Percentiles rank a stretch among this genome's conserved stretches.
Evolutionary conservation across 257 asterid genomes (phyloP).

Genomic region (Solanum appendiculatum): DNA sequence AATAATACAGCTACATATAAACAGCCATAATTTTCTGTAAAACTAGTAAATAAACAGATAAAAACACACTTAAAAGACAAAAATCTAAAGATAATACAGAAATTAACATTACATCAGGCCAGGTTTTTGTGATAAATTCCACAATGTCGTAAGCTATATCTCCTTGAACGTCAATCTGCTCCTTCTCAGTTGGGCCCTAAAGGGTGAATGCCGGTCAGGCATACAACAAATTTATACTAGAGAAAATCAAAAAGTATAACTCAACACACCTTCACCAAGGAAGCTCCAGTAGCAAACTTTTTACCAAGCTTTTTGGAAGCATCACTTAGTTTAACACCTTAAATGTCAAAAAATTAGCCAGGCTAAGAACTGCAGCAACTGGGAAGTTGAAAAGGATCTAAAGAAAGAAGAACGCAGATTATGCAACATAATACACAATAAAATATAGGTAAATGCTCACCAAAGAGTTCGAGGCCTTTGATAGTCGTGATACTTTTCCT

Average conservation of each 20-base stretch:
- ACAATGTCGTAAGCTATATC: constrained; percentile 88
- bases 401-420: not conserved
- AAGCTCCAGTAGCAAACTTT: constrained; percentile 96
- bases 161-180: constrained; percentile 98
- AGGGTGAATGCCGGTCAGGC: not conserved
- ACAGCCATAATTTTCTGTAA: not conserved
- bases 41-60: not conserved
- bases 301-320: constrained; percentile 98
- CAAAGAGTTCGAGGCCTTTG: constrained; percentile 91
- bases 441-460: constrained; percentile 19
- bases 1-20: not conserved
- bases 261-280: constrained; percentile 75
- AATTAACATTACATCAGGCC: constrained; percentile 71
- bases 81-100: not conserved
- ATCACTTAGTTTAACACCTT: constrained; percentile 84
- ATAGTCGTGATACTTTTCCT: constrained; percentile 90
- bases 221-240: not conserved
- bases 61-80: not conserved
- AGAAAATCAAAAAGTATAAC: not conserved
- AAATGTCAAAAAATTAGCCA: not conserved
- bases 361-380: not conserved
- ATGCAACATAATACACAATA: not conserved
- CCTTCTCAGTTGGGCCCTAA: constrained; percentile 96
- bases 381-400: not conserved
- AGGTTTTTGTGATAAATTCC: constrained; percentile 86